These are phyloP conservation scores for Chrysopogon serrulatus DNA, from an alignment of 176 grass and related monocot species.

Conservation along the genomic window DNA sequence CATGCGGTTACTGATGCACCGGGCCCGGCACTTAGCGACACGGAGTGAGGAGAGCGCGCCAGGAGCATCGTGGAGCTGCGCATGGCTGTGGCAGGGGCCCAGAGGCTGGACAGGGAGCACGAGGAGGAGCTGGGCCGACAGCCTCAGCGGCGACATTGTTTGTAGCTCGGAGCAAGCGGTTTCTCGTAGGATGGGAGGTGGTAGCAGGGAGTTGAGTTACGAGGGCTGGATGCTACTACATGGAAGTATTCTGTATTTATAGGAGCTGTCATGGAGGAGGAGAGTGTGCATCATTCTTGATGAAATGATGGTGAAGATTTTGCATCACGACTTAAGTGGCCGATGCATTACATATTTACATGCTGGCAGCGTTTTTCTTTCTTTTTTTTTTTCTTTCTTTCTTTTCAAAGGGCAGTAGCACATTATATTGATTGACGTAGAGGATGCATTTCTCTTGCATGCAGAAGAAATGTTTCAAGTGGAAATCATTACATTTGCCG, in stretches of 20 bases:
- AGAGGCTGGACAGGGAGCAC: not conserved
- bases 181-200: not conserved
- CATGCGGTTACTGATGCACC: slow-evolving; percentile 23
- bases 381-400: not conserved
- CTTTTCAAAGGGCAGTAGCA: not conserved
- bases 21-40: not conserved
- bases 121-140: slow-evolving; percentile 3
- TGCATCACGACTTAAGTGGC: not conserved
- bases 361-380: not conserved
- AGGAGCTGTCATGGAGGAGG: not conserved
- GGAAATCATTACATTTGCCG: not conserved
- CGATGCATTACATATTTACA: not conserved
- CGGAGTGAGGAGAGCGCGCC: slow-evolving; percentile 42
- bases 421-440: not conserved
- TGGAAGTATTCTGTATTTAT: not conserved
- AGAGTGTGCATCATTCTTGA: not conserved
- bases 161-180: not conserved
- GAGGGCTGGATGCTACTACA: not conserved
- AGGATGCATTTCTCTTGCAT: not conserved
- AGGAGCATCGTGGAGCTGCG: slow-evolving; percentile 45
- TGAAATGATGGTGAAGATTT: not conserved
- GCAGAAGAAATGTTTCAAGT: not conserved
- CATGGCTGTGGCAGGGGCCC: not conserved
- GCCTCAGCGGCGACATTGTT: slow-evolving; percentile 8
- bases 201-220: not conserved